A percentile compares a stretch with the other conserved stretches of the same genome.
phyloP scores from a whole-genome alignment of 495 filamentous ascomycete genomes.

The Penicillium mononematosum region DNA sequence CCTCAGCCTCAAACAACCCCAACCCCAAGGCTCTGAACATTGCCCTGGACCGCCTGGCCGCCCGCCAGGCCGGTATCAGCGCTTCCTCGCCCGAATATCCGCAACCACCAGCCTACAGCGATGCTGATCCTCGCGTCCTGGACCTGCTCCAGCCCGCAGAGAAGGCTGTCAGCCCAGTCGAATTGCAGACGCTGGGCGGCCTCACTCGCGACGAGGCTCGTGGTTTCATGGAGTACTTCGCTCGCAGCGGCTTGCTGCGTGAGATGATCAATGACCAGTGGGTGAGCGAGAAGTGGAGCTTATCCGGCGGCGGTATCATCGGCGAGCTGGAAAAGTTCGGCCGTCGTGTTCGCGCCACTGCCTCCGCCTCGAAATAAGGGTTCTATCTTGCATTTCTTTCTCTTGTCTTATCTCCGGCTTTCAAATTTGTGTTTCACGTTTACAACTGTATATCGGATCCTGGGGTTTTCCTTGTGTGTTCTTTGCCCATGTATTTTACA shows the following conservation, averaged over 20 bases:
- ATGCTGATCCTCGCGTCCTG: conserved; percentile 66
- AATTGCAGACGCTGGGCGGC: conserved; percentile 59
- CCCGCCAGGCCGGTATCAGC: conserved; percentile 36
- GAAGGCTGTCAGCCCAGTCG: conserved; percentile 42
- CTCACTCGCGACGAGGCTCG: conserved; percentile 74
- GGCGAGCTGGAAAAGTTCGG: conserved; percentile 75
- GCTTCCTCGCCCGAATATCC: conserved; percentile 47
- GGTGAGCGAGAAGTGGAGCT: conserved; percentile 81
- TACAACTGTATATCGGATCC: conserved; percentile 29
- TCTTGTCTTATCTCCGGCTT: conserved; percentile 7
- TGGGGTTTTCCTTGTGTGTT: conserved; percentile 17
- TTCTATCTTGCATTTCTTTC: conserved; percentile 12
- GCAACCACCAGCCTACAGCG: conserved; percentile 59
- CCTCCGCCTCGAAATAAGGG: conserved; percentile 12
- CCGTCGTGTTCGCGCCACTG: conserved; percentile 45
- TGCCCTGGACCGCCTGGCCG: conserved; percentile 55
- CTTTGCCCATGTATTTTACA: conserved; percentile 38
- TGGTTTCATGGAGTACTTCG: conserved; percentile 89
- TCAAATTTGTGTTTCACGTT: conserved; percentile 4
- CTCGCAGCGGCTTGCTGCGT: conserved; percentile 75
- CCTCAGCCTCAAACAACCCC: conserved; percentile 63
- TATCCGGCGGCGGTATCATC: conserved; percentile 77
- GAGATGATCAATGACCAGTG: conserved; percentile 64
- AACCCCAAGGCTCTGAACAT: conserved; percentile 61
- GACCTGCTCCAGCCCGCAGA: conserved; percentile 41